phyloP scores from a whole-genome alignment of 768 basidiomycete genomes.

The Mycena indigotica region DNA sequence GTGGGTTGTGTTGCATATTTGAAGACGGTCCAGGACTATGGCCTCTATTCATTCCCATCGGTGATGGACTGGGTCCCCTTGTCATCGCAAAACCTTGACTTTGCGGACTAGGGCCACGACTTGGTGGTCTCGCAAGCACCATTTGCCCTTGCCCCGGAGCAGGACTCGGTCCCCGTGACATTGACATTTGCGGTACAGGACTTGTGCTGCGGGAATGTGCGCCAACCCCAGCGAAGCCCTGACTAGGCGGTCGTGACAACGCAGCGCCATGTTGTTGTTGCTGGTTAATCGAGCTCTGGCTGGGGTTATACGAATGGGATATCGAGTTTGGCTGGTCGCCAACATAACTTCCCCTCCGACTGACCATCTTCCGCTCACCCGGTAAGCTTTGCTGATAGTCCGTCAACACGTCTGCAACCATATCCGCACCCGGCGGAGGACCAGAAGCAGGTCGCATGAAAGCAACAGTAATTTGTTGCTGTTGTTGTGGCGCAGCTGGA shows the following conservation, averaged over 20 bases:
- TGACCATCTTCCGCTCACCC: conserved; percentile 73
- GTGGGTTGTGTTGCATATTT: conserved; percentile 16
- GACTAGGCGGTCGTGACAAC: conserved; percentile 55
- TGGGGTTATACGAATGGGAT: conserved; percentile 28
- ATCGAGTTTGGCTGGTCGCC: conserved; percentile 34
- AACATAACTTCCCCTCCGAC: conserved; percentile 41
- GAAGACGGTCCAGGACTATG: conserved; percentile 17
- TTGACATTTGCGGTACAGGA: conserved; percentile 58
- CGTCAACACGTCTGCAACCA: conserved; percentile 71
- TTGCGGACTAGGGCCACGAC: not conserved
- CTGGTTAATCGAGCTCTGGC: conserved; percentile 25
- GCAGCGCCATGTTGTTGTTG: conserved; percentile 40
- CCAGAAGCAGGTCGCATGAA: conserved; percentile 70
- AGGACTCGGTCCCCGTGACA: conserved; percentile 46
- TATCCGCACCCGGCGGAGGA: conserved; percentile 48
- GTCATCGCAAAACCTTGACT: not conserved
- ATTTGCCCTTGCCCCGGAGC: conserved; percentile 50
- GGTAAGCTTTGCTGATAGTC: conserved; percentile 87
- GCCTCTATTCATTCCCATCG: not conserved
- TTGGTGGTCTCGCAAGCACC: conserved; percentile 17
- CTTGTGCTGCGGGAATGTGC: conserved; percentile 68
- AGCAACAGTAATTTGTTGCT: conserved; percentile 59
- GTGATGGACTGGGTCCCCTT: not conserved
- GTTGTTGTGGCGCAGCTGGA: conserved; percentile 67
- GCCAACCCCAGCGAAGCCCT: conserved; percentile 83